These are phyloP conservation scores for Amanita phalloides DNA, from an alignment of 768 basidiomycete genomes.

Conservation along the genomic window DNA sequence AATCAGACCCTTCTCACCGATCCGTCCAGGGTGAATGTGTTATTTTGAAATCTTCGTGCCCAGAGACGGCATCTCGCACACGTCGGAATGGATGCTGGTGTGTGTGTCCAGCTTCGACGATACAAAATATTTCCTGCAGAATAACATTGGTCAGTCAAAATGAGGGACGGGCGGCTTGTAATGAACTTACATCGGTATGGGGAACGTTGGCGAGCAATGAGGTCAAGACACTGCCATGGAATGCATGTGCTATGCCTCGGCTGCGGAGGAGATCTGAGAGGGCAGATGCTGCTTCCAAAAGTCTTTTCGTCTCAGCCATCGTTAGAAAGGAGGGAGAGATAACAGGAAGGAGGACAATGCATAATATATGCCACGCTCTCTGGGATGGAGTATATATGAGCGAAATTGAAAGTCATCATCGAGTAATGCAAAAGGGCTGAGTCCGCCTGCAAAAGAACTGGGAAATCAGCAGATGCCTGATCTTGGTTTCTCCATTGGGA, in stretches of 20 bases:
- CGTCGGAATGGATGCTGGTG: constrained; percentile 66
- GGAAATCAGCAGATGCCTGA: constrained; percentile 35
- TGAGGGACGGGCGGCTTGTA: background rate
- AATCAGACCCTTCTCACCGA: constrained; percentile 33
- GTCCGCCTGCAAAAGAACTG: constrained; percentile 30
- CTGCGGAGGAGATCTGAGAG: constrained; percentile 56
- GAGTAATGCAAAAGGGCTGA: constrained; percentile 37
- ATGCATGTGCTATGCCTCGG: constrained; percentile 63
- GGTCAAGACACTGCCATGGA: constrained; percentile 66
- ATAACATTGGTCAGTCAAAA: constrained; percentile 7
- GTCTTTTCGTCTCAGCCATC: constrained; percentile 66
- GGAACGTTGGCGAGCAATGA: constrained; percentile 58
- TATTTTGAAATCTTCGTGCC: constrained; percentile 51
- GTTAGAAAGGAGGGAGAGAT: constrained; percentile 17
- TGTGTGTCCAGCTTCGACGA: constrained; percentile 63
- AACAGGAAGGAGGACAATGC: constrained; percentile 27
- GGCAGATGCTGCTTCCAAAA: constrained; percentile 67
- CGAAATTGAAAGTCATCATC: constrained; percentile 25
- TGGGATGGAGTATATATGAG: constrained; percentile 25
- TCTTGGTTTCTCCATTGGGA: constrained; percentile 26
- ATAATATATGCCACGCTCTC: constrained; percentile 39
- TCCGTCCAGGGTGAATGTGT: constrained; percentile 82
- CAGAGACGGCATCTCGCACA: constrained; percentile 64
- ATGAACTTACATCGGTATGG: constrained; percentile 49
- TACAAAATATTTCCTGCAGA: constrained; percentile 70